Conservation (phyloP, 805 yeast genomes). For the Candida morakotiae region DNA sequence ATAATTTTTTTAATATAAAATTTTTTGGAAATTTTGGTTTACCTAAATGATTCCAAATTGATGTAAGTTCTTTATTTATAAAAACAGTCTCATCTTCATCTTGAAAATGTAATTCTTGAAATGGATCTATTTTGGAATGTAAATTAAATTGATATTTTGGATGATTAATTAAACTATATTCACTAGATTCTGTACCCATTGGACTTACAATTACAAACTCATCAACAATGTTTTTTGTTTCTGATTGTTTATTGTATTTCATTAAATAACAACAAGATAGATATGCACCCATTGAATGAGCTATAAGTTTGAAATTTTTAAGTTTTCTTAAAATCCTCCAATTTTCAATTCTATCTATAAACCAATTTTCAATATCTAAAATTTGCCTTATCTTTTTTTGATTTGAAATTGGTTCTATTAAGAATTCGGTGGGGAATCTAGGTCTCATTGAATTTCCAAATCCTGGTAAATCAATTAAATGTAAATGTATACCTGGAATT, state of each 20-base stretch:
- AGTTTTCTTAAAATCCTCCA: constrained; percentile 28
- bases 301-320: constrained; percentile 26
- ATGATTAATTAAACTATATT: constrained; percentile 28
- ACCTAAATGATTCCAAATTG: constrained; percentile 32
- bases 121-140: constrained; percentile 28
- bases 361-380: constrained; percentile 35
- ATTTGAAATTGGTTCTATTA: constrained; percentile 16
- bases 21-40: constrained; percentile 35
- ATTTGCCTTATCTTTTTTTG: constrained; percentile 28
- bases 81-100: constrained; percentile 15
- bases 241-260: constrained; percentile 27
- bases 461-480: constrained; percentile 40
- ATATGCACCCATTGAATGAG: constrained; percentile 43
- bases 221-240: constrained; percentile 13
- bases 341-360: constrained; percentile 33
- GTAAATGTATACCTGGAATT: constrained; percentile 30
- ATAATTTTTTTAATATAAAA: constrained; percentile 24
- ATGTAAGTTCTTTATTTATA: constrained; percentile 11
- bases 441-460: constrained; percentile 42
- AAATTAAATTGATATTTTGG: constrained; percentile 27
- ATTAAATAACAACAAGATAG: constrained; percentile 35
- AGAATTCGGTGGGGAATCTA: constrained; percentile 27
- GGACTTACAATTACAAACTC: constrained; percentile 33
- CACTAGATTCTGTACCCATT: constrained; percentile 41
- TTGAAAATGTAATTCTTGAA: constrained; percentile 23